Conservation (phyloP, 1,284 basidiomycete species). For the Hemileia vastatrix region DNA sequence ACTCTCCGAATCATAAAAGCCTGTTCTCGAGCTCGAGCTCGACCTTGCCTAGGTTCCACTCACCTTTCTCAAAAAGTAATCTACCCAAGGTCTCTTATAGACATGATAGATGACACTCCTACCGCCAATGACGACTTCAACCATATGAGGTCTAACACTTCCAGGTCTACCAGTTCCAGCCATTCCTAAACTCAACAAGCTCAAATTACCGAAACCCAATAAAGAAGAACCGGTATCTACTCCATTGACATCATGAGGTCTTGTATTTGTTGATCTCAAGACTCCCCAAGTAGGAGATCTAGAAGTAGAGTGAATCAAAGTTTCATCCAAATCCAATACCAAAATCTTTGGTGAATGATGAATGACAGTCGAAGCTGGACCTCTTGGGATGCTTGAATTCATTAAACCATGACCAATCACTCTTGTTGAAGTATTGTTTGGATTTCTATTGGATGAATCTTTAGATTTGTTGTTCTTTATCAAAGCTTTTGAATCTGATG, state of each 20-base stretch:
- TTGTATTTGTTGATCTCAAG: slow-evolving; percentile 36
- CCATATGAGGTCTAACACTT: slow-evolving; percentile 65
- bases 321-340: slow-evolving; percentile 93
- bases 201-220: slow-evolving; percentile 54
- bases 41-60: slow-evolving; percentile 41
- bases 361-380: slow-evolving; percentile 26
- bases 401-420: neutral
- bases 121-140: slow-evolving; percentile 84
- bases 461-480: too few relatives aligned
- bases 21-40: too few relatives aligned
- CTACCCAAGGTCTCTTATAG: slow-evolving; percentile 92
- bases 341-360: slow-evolving; percentile 79
- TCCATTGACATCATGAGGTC: too few relatives aligned
- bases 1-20: neutral
- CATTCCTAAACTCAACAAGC: slow-evolving; percentile 44
- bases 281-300: slow-evolving; percentile 54
- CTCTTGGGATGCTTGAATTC: slow-evolving; percentile 24
- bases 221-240: slow-evolving; percentile 52
- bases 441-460: too few relatives aligned
- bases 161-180: slow-evolving; percentile 29
- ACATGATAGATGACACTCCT: slow-evolving; percentile 89
- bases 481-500: too few relatives aligned
- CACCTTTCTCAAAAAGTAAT: slow-evolving; percentile 88
- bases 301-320: slow-evolving; percentile 91
- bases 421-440: neutral